Conservation (phyloP, 306 rosid species). For the Pyrus bretschneideri region DNA sequence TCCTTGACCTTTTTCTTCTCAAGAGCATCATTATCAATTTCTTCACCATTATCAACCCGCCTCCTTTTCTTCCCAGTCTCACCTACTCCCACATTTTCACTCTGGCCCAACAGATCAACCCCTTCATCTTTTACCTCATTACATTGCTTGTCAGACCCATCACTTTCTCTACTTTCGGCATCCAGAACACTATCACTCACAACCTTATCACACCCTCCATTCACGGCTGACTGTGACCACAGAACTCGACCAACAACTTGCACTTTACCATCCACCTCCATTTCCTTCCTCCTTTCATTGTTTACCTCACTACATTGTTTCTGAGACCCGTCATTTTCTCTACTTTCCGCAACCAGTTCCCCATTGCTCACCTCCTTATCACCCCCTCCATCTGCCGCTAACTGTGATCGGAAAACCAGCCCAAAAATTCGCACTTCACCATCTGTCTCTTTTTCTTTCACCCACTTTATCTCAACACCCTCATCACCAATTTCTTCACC, state of each 20-base stretch:
- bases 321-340: constrained; percentile 8
- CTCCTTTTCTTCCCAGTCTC: constrained; percentile 29
- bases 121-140: not conserved
- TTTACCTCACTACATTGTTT: not conserved
- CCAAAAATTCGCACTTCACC: constrained; percentile 24
- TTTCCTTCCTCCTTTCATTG: constrained; percentile 14
- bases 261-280: constrained; percentile 13
- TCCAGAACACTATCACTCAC: constrained; percentile 17
- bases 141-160: constrained; percentile 4
- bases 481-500: not conserved
- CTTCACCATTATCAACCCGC: constrained; percentile 22
- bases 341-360: not conserved
- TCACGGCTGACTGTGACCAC: constrained; percentile 36
- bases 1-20: constrained; percentile 26
- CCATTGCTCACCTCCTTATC: constrained; percentile 21
- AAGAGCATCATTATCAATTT: not conserved
- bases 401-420: constrained; percentile 55
- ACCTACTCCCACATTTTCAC: constrained; percentile 31
- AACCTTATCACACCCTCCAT: constrained; percentile 20
- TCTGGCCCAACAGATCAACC: constrained; percentile 14
- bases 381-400: constrained; percentile 14
- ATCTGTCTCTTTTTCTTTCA: constrained; percentile 17
- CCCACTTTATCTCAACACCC: constrained; percentile 10
- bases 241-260: constrained; percentile 41
- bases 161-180: not conserved